Evolutionary conservation across 495 filamentous ascomycete species (phyloP).

Genomic region (Aspergillus wentii): DNA sequence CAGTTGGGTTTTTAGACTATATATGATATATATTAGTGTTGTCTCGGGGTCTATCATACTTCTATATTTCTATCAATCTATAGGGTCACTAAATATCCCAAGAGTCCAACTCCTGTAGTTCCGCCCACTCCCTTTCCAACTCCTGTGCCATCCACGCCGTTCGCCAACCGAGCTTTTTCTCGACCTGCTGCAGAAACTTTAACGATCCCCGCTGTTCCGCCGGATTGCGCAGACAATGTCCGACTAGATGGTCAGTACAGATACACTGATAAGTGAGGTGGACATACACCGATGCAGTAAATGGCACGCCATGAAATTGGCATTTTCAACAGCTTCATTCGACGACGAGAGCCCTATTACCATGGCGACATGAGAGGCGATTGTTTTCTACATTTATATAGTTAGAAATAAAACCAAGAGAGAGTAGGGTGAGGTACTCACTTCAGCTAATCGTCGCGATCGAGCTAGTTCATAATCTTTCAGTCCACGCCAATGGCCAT

Average conservation of each 20-base stretch:
- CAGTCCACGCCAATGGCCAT: conserved; percentile 14
- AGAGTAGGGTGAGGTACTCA: conserved; percentile 7
- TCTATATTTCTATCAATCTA: no score
- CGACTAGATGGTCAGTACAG: conserved; percentile 17
- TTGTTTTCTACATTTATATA: conserved; percentile 14
- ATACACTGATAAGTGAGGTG: not conserved
- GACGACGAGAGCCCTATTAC: conserved; percentile 33
- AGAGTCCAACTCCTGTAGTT: conserved; percentile 17
- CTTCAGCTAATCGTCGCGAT: conserved; percentile 24
- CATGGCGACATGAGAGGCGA: conserved; percentile 24
- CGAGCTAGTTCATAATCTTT: conserved; percentile 27
- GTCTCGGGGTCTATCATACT: no score
- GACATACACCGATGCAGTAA: conserved; percentile 31
- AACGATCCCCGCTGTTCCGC: conserved; percentile 28
- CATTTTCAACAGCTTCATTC: conserved; percentile 36
- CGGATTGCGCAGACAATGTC: conserved; percentile 27
- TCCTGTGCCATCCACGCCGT: conserved; percentile 27
- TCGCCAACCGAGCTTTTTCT: conserved; percentile 29
- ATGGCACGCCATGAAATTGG: conserved; percentile 36
- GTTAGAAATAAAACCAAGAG: not conserved
- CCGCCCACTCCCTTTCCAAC: conserved; percentile 25
- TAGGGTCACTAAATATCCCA: no score
- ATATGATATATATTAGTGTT: no score
- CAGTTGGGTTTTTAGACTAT: conserved; percentile 18
- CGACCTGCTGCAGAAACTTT: conserved; percentile 22